These are phyloP conservation scores for Komagataea norvegica DNA, from an alignment of 1,139 yeast genomes.

Conservation along the genomic window DNA sequence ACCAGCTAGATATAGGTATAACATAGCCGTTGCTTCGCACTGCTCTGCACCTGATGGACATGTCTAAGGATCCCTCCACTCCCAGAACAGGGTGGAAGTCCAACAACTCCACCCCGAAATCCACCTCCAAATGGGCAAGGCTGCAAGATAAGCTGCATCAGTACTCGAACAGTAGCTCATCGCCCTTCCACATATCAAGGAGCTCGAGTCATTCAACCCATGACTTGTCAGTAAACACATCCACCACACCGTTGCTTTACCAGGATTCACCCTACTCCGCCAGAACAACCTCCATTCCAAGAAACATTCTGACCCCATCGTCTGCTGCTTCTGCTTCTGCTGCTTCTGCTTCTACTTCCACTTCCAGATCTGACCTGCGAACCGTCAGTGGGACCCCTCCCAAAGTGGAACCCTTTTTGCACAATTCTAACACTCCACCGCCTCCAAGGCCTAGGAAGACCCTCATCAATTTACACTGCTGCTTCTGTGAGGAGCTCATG, in stretches of 20 bases:
- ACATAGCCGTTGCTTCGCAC: too few relatives aligned
- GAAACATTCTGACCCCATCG: constrained; percentile 4
- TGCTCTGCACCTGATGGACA: too few relatives aligned
- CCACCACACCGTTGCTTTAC: neutral
- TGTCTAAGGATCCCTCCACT: constrained; percentile 3
- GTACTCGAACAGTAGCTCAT: too few relatives aligned
- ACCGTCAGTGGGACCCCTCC: constrained; percentile 2
- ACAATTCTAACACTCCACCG: constrained; percentile 1
- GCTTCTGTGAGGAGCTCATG: constrained; percentile 32
- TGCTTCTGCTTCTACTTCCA: too few relatives aligned
- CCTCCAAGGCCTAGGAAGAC: constrained; percentile 17
- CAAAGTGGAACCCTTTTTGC: constrained; percentile 4
- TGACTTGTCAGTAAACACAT: too few relatives aligned
- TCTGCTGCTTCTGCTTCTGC: constrained; percentile 1
- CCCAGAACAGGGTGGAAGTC: constrained; percentile 5
- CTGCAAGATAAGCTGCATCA: constrained; percentile 20
- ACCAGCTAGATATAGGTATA: too few relatives aligned
- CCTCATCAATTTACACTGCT: constrained; percentile 24
- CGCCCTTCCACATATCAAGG: too few relatives aligned
- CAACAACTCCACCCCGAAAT: constrained; percentile 2
- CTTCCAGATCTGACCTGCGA: constrained; percentile 3
- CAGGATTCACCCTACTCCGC: constrained; percentile 6
- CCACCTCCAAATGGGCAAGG: constrained; percentile 21
- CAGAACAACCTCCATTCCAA: constrained; percentile 21
- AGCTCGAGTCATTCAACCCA: neutral